Evolutionary conservation across 768 basidiomycete genomes (phyloP).

Genomic region (Boletus fagicola): DNA sequence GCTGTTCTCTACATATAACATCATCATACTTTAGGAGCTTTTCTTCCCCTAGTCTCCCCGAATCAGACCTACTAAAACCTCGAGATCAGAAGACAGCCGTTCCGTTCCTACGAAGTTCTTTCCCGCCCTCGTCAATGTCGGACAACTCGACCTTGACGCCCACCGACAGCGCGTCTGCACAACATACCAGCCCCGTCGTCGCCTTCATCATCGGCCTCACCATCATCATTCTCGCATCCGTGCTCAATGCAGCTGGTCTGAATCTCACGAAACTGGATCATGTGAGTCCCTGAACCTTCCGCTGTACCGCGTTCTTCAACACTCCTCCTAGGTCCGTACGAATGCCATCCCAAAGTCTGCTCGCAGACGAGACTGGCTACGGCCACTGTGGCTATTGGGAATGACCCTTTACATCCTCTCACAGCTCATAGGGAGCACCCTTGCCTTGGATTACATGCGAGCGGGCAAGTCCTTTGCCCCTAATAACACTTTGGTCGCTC

Average conservation of each 20-base stretch:
- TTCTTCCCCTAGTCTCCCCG: too few relatives aligned
- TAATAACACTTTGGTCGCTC: not conserved
- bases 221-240: slow-evolving; percentile 79
- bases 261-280: slow-evolving; percentile 95
- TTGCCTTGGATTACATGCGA: slow-evolving; percentile 85
- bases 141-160: slow-evolving; percentile 13
- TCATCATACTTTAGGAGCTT: slow-evolving; percentile 21
- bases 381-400: slow-evolving; percentile 87
- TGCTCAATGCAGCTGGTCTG: slow-evolving; percentile 90
- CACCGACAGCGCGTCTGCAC: slow-evolving; percentile 30
- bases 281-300: slow-evolving; percentile 41
- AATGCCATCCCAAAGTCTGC: slow-evolving; percentile 73
- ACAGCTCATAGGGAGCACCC: slow-evolving; percentile 83
- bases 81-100: too few relatives aligned
- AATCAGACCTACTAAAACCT: too few relatives aligned
- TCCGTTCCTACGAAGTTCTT: too few relatives aligned
- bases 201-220: slow-evolving; percentile 82
- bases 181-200: slow-evolving; percentile 55
- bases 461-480: slow-evolving; percentile 49
- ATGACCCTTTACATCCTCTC: slow-evolving; percentile 93
- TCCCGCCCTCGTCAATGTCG: slow-evolving; percentile 19
- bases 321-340: slow-evolving; percentile 57
- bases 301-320: not conserved
- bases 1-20: not conserved
- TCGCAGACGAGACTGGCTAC: slow-evolving; percentile 72